Percentiles rank a stretch among this genome's conserved stretches.
These are phyloP conservation scores for Bacidia rubella DNA, from an alignment of 495 filamentous ascomycete genomes.

Conservation along the genomic window DNA sequence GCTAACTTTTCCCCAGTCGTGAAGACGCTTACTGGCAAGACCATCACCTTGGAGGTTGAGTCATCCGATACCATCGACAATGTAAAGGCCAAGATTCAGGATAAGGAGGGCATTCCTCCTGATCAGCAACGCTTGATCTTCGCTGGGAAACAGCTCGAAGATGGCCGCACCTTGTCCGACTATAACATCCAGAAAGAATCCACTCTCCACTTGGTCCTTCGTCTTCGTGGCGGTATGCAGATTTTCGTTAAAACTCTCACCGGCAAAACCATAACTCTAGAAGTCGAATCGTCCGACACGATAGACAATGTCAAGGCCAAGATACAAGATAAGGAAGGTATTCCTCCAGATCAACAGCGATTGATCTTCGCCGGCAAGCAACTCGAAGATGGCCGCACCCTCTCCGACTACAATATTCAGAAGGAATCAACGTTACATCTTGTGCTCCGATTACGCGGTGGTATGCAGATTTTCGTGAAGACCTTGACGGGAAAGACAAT, in stretches of 20 bases:
- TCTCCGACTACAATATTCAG: slow-evolving; percentile 98
- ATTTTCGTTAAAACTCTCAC: slow-evolving; percentile 63
- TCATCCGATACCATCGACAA: slow-evolving; percentile 95
- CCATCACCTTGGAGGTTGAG: slow-evolving; percentile 96
- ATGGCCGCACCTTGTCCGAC: slow-evolving; percentile 56
- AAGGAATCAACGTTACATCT: slow-evolving; percentile 97
- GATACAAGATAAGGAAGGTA: slow-evolving; percentile 97
- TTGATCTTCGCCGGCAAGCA: slow-evolving; percentile 97
- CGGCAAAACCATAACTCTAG: slow-evolving; percentile 59
- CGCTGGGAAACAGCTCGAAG: slow-evolving; percentile 60
- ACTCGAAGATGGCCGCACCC: slow-evolving; percentile 79
- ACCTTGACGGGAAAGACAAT: slow-evolving; percentile 89
- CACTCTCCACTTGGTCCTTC: slow-evolving; percentile 55
- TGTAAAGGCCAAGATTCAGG: slow-evolving; percentile 70
- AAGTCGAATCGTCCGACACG: slow-evolving; percentile 70
- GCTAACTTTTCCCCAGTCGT: slow-evolving; percentile 39
- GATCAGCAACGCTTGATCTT: slow-evolving; percentile 68
- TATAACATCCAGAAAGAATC: slow-evolving; percentile 67
- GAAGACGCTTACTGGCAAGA: slow-evolving; percentile 91
- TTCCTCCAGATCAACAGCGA: slow-evolving; percentile 87
- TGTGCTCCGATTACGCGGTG: slow-evolving; percentile 92
- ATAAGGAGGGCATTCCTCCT: slow-evolving; percentile 67
- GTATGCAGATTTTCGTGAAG: slow-evolving; percentile 95
- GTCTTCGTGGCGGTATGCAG: slow-evolving; percentile 64
- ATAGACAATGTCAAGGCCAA: slow-evolving; percentile 98